Evolutionary conservation across 139 green algal species (phyloP).

Genomic region (Mychonastes homosphaera): DNA sequence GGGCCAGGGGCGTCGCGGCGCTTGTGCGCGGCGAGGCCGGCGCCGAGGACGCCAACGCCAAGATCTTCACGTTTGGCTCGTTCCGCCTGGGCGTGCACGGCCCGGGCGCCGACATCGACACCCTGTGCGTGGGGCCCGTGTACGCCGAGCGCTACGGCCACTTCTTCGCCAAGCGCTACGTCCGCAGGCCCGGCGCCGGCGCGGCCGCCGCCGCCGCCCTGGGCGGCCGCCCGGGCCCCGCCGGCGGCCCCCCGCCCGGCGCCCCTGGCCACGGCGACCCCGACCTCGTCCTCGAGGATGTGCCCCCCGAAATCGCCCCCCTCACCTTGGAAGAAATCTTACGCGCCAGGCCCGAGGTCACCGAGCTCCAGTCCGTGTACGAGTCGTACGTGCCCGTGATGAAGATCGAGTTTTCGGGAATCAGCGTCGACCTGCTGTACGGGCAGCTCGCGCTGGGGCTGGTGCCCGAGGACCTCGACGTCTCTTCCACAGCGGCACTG

Average conservation of each 20-base stretch:
- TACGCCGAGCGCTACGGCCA: slow-evolving; percentile 65
- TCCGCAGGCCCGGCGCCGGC: too few species aligned
- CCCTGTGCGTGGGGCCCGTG: slow-evolving; percentile 78
- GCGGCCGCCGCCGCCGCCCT: too few species aligned
- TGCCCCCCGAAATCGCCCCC: too few species aligned
- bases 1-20: slow-evolving; percentile 45
- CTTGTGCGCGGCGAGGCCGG: too few species aligned
- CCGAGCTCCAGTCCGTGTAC: slow-evolving; percentile 65
- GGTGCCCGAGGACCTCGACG: slow-evolving; percentile 62
- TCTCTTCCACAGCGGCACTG: slow-evolving; percentile 59
- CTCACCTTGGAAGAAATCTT: too few species aligned
- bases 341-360: slow-evolving; percentile 55
- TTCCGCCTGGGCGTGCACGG: slow-evolving; percentile 90
- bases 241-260: too few species aligned
- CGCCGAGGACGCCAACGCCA: slow-evolving; percentile 69
- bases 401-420: slow-evolving; percentile 84
- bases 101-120: slow-evolving; percentile 93
- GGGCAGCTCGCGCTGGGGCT: slow-evolving; percentile 46
- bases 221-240: too few species aligned
- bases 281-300: too few species aligned
- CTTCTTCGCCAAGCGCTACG: slow-evolving; percentile 88
- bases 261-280: too few species aligned
- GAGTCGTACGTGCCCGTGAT: slow-evolving; percentile 91
- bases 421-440: slow-evolving; percentile 91
- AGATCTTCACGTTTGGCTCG: slow-evolving; percentile 90